Base-by-base conservation (phyloP, 768 basidiomycete species). In the Phlegmacium glaucopus region DNA sequence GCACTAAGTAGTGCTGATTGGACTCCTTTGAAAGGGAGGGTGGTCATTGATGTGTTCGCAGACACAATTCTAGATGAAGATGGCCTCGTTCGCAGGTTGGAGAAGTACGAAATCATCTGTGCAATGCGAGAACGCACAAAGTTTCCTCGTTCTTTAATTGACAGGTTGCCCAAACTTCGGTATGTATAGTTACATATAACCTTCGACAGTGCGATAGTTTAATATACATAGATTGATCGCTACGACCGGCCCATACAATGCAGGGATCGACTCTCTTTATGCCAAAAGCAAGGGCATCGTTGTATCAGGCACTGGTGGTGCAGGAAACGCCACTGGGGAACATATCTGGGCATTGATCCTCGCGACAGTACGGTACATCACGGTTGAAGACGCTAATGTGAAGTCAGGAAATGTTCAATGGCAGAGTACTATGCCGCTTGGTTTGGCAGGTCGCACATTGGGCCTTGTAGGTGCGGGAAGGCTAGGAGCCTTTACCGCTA, bases 101-200 rank as follows among this genome's bases (percentile, higher is more conserved):
- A 70, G 39, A 67, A 72, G 1, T 84, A 78, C 60, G 61, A 77
- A 5, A 73, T 87, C 36, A 69, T 86, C 16, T 80, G 78, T 58
- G 72, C 82, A 4, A 85, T 85, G 83, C 69, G 84, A 42, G 85
- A 86, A 54, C 68, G 85, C 26, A 85, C 84, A 0, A 78, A 75
- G 47, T 77, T 87, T 56, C 59, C 70, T 6, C 60, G 66, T 6
- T 64, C 72, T 1, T 52, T 83, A 9, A 58, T 87, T 37, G 75
- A 75, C 44, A 68, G 70, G 37, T 67, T 87, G 28, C 83, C 83
- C 6, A 79, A 79, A 40, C 70, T 87, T 37, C 73, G 70, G 66
- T 72, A 29, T 26, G 67, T 44, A 6, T 12, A n/a, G 25, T 22
- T 13, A 9, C 28, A n/a, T 11, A 26, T 42, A 9, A n/a, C 34